Conservation (phyloP, 352 stramenopile species). For the Blastocystis sp. region DNA sequence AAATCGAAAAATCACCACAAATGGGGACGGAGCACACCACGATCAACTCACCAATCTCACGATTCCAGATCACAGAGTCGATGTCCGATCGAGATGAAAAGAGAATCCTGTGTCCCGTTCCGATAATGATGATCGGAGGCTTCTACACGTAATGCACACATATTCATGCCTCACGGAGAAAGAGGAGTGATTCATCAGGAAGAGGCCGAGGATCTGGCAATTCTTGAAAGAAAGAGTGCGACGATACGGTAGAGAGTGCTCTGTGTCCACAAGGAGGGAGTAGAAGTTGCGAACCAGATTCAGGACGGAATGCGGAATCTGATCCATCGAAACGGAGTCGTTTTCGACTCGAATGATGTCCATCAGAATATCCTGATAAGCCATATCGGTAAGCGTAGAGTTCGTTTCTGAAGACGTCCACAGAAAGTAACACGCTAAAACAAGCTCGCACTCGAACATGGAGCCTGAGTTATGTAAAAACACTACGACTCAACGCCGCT, state of each 20-base stretch:
- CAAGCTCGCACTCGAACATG: not conserved
- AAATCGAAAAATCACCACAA: constrained; percentile 6
- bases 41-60: not conserved
- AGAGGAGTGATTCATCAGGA: not conserved
- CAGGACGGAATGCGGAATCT: constrained; percentile 9
- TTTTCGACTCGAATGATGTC: constrained; percentile 1
- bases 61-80: not conserved
- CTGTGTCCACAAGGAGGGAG: not conserved
- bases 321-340: not conserved
- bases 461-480: constrained; percentile 4
- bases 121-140: constrained; percentile 22
- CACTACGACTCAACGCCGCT: not conserved
- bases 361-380: constrained; percentile 35
- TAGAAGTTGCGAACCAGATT: constrained; percentile 28
- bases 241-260: not conserved
- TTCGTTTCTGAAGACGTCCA: not conserved
- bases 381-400: not conserved
- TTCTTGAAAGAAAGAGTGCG: not conserved
- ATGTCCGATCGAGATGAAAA: constrained; percentile 19
- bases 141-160: too few species aligned
- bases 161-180: too few species aligned
- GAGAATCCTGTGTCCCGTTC: not conserved
- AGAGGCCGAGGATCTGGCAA: constrained; percentile 4
- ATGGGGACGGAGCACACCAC: not conserved
- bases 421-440: constrained; percentile 38